Conservation (phyloP, 2,329 filamentous ascomycete genomes). For the Aspergillus transmontanensis region DNA sequence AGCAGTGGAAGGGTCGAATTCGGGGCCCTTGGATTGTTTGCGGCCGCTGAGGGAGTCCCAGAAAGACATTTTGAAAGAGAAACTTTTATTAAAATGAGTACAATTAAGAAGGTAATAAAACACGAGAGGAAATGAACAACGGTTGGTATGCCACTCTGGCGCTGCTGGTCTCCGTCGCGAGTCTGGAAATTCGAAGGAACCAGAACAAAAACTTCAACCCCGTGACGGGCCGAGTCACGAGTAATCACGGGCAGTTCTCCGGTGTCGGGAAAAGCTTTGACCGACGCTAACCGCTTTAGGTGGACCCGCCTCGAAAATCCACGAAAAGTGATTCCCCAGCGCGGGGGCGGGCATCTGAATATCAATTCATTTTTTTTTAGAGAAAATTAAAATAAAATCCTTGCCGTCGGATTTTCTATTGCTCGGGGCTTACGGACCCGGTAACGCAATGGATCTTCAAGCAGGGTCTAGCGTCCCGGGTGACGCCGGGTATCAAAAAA, state of each 20-base stretch:
- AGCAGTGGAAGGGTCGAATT: slow-evolving; percentile 71
- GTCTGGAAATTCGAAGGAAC: slow-evolving; percentile 22
- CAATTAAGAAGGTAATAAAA: slow-evolving; percentile 25
- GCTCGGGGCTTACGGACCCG: slow-evolving; percentile 19
- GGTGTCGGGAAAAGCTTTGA: slow-evolving; percentile 23
- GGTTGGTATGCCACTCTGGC: slow-evolving; percentile 2
- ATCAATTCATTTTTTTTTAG: slow-evolving; percentile 16
- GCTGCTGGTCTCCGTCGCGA: slow-evolving; percentile 5
- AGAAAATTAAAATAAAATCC: not conserved
- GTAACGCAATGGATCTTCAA: slow-evolving; percentile 26
- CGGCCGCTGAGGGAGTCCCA: slow-evolving; percentile 65
- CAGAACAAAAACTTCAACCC: slow-evolving; percentile 44
- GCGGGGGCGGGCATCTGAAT: slow-evolving; percentile 24
- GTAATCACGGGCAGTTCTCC: slow-evolving; percentile 3
- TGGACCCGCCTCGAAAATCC: slow-evolving; percentile 31
- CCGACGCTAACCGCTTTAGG: slow-evolving; percentile 31
- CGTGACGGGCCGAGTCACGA: slow-evolving; percentile 29
- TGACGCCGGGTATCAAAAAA: slow-evolving; percentile 20
- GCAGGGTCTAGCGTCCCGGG: slow-evolving; percentile 14
- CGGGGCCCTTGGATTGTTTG: slow-evolving; percentile 58
- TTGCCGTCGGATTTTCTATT: slow-evolving; percentile 6
- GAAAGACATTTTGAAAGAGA: slow-evolving; percentile 51
- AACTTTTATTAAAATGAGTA: slow-evolving; percentile 26
- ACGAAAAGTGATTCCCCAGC: slow-evolving; percentile 28
- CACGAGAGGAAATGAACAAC: slow-evolving; percentile 10